These are phyloP conservation scores for Candolleomyces aberdarensis DNA, from an alignment of 768 basidiomycete species.

Conservation along the genomic window DNA sequence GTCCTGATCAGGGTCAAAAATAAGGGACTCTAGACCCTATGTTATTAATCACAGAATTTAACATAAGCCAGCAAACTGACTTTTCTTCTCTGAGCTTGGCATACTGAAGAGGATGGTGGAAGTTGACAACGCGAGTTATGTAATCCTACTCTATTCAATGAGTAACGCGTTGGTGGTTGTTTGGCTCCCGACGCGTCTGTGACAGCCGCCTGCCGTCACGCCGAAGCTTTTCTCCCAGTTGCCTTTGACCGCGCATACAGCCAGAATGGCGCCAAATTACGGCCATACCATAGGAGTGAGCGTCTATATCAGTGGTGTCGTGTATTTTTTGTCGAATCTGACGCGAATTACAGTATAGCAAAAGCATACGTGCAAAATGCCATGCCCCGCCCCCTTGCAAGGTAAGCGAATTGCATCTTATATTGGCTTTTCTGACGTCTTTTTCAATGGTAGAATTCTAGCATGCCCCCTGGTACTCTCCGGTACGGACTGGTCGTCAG, in stretches of 20 bases:
- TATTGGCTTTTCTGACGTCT: not conserved
- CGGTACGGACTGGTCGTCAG: constrained; percentile 57
- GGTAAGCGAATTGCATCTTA: constrained; percentile 17
- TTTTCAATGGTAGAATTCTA: constrained; percentile 29
- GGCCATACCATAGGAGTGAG: constrained; percentile 10
- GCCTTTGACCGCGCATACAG: not conserved
- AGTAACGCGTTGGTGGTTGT: constrained; percentile 33
- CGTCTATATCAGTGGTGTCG: not conserved
- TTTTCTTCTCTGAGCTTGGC: no score
- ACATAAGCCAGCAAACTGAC: no score
- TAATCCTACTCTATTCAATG: not conserved
- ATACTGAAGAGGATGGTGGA: not conserved
- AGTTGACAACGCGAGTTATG: not conserved
- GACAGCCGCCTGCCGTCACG: not conserved
- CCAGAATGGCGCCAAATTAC: constrained; percentile 4
- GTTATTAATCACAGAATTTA: no score
- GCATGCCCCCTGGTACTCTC: constrained; percentile 53
- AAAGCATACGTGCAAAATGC: constrained; percentile 65
- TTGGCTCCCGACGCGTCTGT: constrained; percentile 19
- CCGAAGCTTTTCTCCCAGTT: not conserved
- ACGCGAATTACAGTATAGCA: constrained; percentile 55
- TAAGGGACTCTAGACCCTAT: constrained; percentile 16
- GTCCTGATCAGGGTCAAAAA: constrained; percentile 85
- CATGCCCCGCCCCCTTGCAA: constrained; percentile 61
- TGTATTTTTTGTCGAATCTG: not conserved